A percentile compares a stretch with the other conserved stretches of the same genome.
Evolutionary conservation across 306 rosid species (phyloP).

Genomic region (Arachis stenosperma): DNA sequence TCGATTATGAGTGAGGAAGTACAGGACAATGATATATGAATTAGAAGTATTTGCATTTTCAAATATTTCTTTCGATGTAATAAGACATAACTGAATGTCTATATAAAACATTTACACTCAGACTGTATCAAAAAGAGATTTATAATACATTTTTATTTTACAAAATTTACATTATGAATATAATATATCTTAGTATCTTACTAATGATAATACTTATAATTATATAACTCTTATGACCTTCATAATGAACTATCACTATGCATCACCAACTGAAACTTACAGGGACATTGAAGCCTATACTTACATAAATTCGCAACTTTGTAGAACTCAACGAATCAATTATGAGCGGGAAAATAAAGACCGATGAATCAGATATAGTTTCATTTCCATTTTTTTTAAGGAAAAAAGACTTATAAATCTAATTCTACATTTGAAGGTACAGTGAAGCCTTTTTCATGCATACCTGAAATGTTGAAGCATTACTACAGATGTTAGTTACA

Average conservation of each 20-base stretch:
- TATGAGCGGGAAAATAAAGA: neutral
- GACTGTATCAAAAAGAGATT: too few relatives aligned
- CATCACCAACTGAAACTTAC: slow-evolving; percentile 39
- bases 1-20: too few relatives aligned
- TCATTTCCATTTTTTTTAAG: neutral
- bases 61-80: too few relatives aligned
- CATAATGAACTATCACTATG: neutral
- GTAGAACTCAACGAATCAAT: neutral
- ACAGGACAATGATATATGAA: too few relatives aligned
- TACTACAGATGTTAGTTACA: slow-evolving; percentile 52
- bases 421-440: neutral
- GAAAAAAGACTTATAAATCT: neutral
- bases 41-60: too few relatives aligned
- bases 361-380: neutral
- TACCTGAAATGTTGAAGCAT: slow-evolving; percentile 61
- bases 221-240: too few relatives aligned
- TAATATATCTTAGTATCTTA: too few relatives aligned
- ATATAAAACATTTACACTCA: too few relatives aligned
- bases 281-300: neutral
- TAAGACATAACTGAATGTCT: too few relatives aligned
- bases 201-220: too few relatives aligned
- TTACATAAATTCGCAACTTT: slow-evolving; percentile 23
- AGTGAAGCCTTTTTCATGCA: neutral
- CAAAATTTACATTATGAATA: too few relatives aligned
- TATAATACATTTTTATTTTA: too few relatives aligned